Evolutionary conservation across 1,284 basidiomycete genomes (phyloP).

Genomic region (Puccinia hordei): DNA sequence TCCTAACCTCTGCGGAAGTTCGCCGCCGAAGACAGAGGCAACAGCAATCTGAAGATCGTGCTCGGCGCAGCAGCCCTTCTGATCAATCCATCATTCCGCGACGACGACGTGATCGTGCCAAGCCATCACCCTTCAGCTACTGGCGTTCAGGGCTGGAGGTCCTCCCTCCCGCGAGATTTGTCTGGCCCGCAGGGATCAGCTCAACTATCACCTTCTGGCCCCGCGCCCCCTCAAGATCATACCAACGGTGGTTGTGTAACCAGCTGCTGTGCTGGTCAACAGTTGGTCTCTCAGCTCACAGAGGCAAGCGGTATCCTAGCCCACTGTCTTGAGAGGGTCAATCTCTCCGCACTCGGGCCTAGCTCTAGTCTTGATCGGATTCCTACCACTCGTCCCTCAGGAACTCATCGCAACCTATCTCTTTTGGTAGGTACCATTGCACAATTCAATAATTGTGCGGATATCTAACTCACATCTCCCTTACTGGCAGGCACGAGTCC

Average conservation of each 20-base stretch:
- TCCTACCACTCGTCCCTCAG: background rate
- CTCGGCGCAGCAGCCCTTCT: background rate
- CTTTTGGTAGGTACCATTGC: constrained; percentile 13
- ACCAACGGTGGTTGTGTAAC: background rate
- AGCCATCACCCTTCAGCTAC: background rate
- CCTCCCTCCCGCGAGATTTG: background rate
- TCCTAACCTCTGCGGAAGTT: background rate
- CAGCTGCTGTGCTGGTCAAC: background rate
- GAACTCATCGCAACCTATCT: background rate
- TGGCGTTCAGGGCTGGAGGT: constrained; percentile 13
- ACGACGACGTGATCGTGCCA: background rate
- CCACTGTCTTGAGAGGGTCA: background rate
- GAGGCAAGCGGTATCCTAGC: background rate
- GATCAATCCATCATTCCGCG: background rate
- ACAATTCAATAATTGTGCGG: background rate
- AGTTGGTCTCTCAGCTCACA: background rate
- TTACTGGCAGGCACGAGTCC: constrained; percentile 38
- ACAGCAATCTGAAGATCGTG: background rate
- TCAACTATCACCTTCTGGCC: background rate
- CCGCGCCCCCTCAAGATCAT: background rate
- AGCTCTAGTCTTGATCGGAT: constrained; percentile 5
- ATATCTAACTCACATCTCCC: background rate
- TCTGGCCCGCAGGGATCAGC: background rate
- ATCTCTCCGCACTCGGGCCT: background rate
- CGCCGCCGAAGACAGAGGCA: constrained; percentile 22